A percentile compares a stretch with the other conserved stretches of the same genome.
Evolutionary conservation across 345 rosid species (phyloP).

Genomic region (Sonneratia alba): DNA sequence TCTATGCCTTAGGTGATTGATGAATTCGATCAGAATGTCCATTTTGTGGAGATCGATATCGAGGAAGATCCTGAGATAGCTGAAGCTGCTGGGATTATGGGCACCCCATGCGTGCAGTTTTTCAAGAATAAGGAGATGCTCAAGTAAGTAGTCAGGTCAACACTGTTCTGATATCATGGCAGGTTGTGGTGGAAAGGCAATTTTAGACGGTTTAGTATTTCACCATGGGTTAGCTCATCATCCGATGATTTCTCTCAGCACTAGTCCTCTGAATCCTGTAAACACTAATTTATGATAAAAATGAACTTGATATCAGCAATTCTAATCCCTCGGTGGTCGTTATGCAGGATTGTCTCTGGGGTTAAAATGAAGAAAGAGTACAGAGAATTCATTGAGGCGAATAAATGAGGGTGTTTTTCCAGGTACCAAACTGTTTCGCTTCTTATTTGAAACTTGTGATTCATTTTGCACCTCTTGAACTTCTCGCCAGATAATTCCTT

Average conservation of each 20-base stretch:
- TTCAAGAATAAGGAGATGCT: conserved; percentile 91
- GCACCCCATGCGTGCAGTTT: conserved; percentile 93
- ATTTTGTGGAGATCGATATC: conserved; percentile 86
- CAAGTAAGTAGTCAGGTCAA: conserved; percentile 33
- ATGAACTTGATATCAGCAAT: not conserved
- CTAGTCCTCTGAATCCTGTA: not conserved
- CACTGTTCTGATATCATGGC: not conserved
- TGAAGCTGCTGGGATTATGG: conserved; percentile 96
- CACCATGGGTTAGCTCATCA: not conserved
- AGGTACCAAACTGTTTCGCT: not conserved
- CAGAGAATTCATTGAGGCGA: conserved; percentile 75
- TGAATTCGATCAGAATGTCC: conserved; percentile 74
- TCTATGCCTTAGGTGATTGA: conserved; percentile 63
- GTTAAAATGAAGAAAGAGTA: conserved; percentile 98
- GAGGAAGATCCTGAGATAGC: conserved; percentile 96
- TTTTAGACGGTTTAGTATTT: not conserved
- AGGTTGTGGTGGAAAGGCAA: not conserved
- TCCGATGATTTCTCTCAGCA: not conserved
- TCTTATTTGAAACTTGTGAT: conserved; percentile 9
- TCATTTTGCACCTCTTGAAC: conserved; percentile 27
- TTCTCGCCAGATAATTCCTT: conserved; percentile 19
- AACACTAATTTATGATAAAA: not conserved
- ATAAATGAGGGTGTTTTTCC: conserved; percentile 37
- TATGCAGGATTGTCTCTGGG: conserved; percentile 62
- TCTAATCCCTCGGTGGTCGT: not conserved